Conservation (phyloP, 768 basidiomycete genomes). For the Sarcodon aspratus region DNA sequence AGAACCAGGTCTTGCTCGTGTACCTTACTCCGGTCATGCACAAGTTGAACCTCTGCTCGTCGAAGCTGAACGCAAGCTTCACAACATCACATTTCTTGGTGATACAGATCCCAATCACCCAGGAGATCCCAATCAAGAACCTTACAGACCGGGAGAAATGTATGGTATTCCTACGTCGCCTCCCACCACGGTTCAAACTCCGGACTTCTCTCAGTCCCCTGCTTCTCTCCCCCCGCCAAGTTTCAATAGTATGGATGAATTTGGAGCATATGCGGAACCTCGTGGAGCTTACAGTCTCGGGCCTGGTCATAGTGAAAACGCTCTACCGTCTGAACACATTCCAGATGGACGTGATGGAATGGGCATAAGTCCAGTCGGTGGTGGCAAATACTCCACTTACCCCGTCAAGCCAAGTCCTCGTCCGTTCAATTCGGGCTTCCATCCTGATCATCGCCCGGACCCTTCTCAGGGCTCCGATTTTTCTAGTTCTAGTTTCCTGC, state of each 20-base stretch:
- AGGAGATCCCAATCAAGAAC: slow-evolving; percentile 4
- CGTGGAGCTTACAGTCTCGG: no score
- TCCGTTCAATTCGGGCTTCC: slow-evolving; percentile 4
- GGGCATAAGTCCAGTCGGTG: no score
- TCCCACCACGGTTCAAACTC: background rate
- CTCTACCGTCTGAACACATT: no score
- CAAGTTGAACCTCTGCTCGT: slow-evolving; percentile 48
- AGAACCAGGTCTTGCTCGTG: slow-evolving; percentile 67
- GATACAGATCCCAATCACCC: slow-evolving; percentile 17
- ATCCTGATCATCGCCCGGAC: slow-evolving; percentile 11
- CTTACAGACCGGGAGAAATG: background rate
- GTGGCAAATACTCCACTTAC: no score
- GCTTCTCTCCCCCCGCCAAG: background rate
- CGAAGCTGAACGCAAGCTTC: slow-evolving; percentile 49
- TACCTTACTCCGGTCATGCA: slow-evolving; percentile 57
- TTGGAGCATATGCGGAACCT: no score
- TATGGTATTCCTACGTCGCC: background rate
- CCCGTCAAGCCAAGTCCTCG: background rate
- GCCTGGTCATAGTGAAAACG: no score
- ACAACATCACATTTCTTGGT: slow-evolving; percentile 37
- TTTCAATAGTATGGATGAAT: no score
- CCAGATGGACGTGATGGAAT: no score
- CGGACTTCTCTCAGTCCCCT: background rate
- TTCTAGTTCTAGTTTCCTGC: slow-evolving; percentile 6
- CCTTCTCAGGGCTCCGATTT: slow-evolving; percentile 6